These are phyloP conservation scores for Pseudevernia furfuracea DNA, from an alignment of 495 filamentous ascomycete species.

Conservation along the genomic window DNA sequence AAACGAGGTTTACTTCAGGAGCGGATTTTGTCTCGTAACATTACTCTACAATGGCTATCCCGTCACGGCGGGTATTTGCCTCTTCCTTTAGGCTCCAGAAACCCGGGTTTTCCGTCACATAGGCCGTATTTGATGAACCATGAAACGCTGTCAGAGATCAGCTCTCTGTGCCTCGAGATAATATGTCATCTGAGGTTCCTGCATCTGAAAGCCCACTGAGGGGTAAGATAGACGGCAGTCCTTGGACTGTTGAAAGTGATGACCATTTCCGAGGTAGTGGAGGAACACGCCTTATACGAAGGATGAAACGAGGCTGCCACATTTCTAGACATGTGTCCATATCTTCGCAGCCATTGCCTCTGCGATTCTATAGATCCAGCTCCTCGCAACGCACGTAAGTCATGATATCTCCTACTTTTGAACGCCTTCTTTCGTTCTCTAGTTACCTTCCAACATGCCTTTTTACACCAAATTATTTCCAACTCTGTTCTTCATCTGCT, in stretches of 20 bases:
- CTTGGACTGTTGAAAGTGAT: neutral
- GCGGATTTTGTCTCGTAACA: no score
- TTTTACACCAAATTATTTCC: neutral
- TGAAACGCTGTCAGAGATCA: neutral
- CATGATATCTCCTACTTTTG: neutral
- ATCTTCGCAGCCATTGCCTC: neutral
- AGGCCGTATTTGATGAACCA: neutral
- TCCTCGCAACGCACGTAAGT: neutral
- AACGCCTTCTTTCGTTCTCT: neutral
- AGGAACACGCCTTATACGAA: neutral
- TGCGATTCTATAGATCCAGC: neutral
- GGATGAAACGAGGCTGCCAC: neutral
- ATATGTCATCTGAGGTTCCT: neutral
- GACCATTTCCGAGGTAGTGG: no score
- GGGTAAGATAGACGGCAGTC: neutral
- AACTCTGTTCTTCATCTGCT: neutral
- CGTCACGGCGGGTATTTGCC: neutral
- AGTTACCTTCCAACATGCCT: neutral
- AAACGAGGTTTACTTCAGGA: neutral
- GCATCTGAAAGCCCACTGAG: neutral
- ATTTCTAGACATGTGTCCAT: neutral
- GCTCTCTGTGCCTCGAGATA: neutral
- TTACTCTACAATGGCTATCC: neutral
- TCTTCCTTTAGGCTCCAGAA: neutral
- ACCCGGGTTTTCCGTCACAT: neutral